Evolutionary conservation across 140 eudicot species (phyloP).

Genomic region (Anethum foeniculum): DNA sequence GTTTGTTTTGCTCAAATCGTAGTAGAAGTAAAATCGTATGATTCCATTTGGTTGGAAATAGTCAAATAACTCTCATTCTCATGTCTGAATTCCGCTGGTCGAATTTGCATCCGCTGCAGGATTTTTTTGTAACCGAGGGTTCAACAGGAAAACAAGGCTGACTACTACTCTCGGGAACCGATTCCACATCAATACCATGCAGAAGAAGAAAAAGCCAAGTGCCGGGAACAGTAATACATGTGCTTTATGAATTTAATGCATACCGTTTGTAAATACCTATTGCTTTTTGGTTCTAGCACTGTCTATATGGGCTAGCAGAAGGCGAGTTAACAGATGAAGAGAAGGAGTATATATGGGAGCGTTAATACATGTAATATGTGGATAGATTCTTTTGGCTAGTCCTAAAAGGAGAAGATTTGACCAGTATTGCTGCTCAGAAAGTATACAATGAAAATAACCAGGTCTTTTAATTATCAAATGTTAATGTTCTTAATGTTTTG

Average conservation of each 20-base stretch:
- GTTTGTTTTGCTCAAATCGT: too few species aligned
- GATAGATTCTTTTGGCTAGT: neutral
- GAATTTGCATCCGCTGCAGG: slow-evolving; percentile 28
- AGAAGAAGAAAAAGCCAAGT: slow-evolving; percentile 13
- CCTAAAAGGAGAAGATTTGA: too few species aligned
- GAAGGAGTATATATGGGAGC: neutral
- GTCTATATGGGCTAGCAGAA: neutral
- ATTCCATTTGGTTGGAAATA: too few species aligned
- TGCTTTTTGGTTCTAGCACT: neutral
- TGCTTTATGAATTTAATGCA: neutral
- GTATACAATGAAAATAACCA: neutral
- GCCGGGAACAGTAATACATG: neutral
- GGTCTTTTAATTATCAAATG: neutral
- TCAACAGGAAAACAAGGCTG: slow-evolving; percentile 33
- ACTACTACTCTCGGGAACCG: slow-evolving; percentile 23
- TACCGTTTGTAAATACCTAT: neutral
- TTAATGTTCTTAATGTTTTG: neutral
- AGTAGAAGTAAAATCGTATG: too few species aligned
- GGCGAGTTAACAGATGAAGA: neutral
- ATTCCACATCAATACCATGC: slow-evolving; percentile 25
- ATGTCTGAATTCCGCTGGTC: neutral
- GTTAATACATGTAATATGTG: neutral
- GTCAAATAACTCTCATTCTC: neutral
- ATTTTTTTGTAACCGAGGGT: slow-evolving; percentile 56
- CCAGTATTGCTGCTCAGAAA: neutral